phyloP scores from a whole-genome alignment of 2,329 filamentous ascomycete species.

The Clarireedia monteithiana region DNA sequence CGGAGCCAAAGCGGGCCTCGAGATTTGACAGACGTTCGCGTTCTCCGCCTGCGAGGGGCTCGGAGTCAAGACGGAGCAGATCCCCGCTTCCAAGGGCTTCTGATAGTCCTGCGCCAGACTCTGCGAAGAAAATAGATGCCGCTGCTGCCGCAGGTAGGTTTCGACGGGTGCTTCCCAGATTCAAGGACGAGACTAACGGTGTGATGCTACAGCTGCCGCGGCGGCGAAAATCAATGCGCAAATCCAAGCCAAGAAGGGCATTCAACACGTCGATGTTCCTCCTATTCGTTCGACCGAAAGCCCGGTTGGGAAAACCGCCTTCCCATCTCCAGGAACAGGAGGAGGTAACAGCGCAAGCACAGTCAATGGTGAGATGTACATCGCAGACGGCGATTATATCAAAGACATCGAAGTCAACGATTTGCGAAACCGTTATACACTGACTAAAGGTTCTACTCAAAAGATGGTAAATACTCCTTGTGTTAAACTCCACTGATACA shows the following conservation, averaged over 20 bases:
- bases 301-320: constrained; percentile 22
- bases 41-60: constrained; percentile 60
- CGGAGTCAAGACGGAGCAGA: constrained; percentile 67
- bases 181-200: neutral
- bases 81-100: constrained; percentile 56
- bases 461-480: constrained; percentile 95
- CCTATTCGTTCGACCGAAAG: constrained; percentile 52
- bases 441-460: constrained; percentile 95
- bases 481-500: constrained; percentile 61
- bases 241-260: constrained; percentile 77
- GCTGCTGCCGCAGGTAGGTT: constrained; percentile 68
- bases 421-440: constrained; percentile 87
- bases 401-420: constrained; percentile 99
- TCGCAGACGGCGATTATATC: constrained; percentile 95
- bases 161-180: constrained; percentile 8
- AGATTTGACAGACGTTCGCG: constrained; percentile 90
- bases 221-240: constrained; percentile 82
- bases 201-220: constrained; percentile 57
- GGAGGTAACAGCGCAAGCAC: constrained; percentile 37
- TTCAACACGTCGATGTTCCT: constrained; percentile 84
- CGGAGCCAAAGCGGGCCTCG: constrained; percentile 66
- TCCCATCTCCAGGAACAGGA: constrained; percentile 20
- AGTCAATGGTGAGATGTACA: constrained; percentile 82
- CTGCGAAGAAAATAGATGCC: constrained; percentile 51
- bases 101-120: constrained; percentile 25